Conservation (phyloP, 2,329 filamentous ascomycete genomes). For the Diaporthe amygdali region DNA sequence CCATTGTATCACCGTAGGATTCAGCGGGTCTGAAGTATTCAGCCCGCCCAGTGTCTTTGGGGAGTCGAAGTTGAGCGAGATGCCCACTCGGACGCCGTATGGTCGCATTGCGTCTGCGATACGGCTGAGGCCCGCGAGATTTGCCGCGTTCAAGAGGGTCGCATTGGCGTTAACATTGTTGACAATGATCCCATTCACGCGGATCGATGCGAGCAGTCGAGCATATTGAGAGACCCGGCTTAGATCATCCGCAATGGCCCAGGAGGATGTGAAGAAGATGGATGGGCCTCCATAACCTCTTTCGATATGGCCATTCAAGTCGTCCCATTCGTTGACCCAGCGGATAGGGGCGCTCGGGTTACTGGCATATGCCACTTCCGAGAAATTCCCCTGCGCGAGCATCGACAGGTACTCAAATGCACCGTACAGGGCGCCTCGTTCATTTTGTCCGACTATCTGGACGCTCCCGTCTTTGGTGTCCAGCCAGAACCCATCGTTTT, state of each 20-base stretch:
- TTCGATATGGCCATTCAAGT: slow-evolving; percentile 71
- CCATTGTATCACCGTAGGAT: slow-evolving; percentile 63
- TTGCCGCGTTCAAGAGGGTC: slow-evolving; percentile 57
- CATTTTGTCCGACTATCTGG: slow-evolving; percentile 67
- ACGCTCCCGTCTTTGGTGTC: slow-evolving; percentile 51
- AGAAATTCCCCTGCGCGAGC: slow-evolving; percentile 64
- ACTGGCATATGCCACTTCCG: slow-evolving; percentile 49
- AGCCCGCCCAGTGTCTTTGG: slow-evolving; percentile 56
- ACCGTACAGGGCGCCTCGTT: slow-evolving; percentile 72
- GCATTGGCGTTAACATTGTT: slow-evolving; percentile 78
- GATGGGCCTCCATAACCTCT: slow-evolving; percentile 71
- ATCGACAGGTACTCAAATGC: slow-evolving; percentile 71
- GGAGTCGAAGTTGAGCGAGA: slow-evolving; percentile 73
- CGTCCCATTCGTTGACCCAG: slow-evolving; percentile 79
- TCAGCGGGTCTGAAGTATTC: slow-evolving; percentile 68
- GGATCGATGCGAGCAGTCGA: slow-evolving; percentile 68
- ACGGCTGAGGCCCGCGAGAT: slow-evolving; percentile 64
- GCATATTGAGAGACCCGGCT: slow-evolving; percentile 67
- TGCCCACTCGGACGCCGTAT: slow-evolving; percentile 68
- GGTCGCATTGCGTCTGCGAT: slow-evolving; percentile 71
- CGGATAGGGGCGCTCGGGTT: slow-evolving; percentile 67
- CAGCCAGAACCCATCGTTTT: slow-evolving; percentile 67
- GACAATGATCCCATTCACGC: slow-evolving; percentile 69
- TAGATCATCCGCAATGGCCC: slow-evolving; percentile 52
- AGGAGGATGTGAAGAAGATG: slow-evolving; percentile 69